Conservation (phyloP, 2,329 filamentous ascomycete genomes). For the Teratosphaeria viscida region DNA sequence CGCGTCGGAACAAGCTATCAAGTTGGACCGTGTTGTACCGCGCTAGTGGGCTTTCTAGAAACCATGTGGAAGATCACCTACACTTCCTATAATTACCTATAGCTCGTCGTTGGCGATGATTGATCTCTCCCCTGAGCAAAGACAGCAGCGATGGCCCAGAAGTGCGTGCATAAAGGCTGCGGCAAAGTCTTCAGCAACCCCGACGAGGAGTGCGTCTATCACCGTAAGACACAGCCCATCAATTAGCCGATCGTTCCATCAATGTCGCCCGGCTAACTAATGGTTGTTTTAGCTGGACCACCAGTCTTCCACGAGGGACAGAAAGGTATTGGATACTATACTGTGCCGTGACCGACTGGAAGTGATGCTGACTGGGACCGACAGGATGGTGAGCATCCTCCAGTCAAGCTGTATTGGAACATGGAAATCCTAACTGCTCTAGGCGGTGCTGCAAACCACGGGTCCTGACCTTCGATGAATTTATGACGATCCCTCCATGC, state of each 20-base stretch:
- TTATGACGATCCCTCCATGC: conserved; percentile 84
- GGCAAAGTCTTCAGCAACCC: conserved; percentile 76
- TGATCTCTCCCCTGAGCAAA: background rate
- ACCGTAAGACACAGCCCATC: conserved; percentile 42
- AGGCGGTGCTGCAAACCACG: conserved; percentile 94
- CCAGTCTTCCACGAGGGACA: conserved; percentile 96
- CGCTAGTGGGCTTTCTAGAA: background rate
- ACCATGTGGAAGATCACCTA: background rate
- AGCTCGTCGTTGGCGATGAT: background rate
- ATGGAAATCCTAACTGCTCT: conserved; percentile 52
- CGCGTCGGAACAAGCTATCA: background rate
- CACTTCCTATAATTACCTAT: no score
- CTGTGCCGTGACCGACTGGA: background rate
- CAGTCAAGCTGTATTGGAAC: background rate
- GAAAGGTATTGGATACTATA: conserved; percentile 57
- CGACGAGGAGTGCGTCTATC: conserved; percentile 78
- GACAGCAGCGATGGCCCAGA: conserved; percentile 53
- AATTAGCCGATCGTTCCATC: background rate
- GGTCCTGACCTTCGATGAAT: conserved; percentile 96
- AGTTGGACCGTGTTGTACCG: background rate
- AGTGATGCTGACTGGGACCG: background rate
- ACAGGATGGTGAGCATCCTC: background rate
- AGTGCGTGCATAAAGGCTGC: conserved; percentile 95
- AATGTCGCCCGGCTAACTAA: conserved; percentile 1
- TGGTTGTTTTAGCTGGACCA: conserved; percentile 11